Base-by-base conservation (phyloP, 1,284 basidiomycete genomes). In the Meira nashicola region DNA sequence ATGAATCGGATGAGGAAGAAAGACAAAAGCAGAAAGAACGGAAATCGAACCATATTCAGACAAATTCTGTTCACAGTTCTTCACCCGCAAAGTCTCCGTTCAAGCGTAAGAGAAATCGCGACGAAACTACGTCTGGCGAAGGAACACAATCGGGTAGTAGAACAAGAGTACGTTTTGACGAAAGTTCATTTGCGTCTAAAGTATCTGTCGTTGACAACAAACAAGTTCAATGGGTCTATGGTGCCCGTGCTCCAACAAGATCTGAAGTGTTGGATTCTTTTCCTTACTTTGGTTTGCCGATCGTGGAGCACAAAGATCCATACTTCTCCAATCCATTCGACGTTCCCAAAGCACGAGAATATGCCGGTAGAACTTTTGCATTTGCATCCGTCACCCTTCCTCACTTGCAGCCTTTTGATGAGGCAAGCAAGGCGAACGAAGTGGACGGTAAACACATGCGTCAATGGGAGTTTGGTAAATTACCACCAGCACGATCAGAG, bases 261-360 rank as follows among this genome's bases (percentile, higher is more conserved):
- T 70, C 77, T 0, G 81, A 86, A 10, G 82, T 94, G 0, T 59
- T 85, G 11, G 73, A 73, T 2, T 84, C 82, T 23, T 78, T 89
- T 43, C 83, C 85, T 44, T 69, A 76, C 1, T 80, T 83, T 63
- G 82, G 82, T 8, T 77, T 90, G 11, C 84, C 86, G 1, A 80
- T 78, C 39, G 86, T 86, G 64, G 77, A 89, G 21, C 93, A 95
- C 77, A 83, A 82, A 19, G 81, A 84, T 19, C 89, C 93, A 0
- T 88, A 84, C 77, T 97, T 91, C 76, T 89, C 89, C 2, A 84
- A 86, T 56, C 82, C 83, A 10, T 71, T 71, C 1, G 94, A 97
- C 73, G 84, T 87, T 0, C 88, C 90, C 0, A 82, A 83, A 43
- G 81, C 87, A 0, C 83, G 86, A 68, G 88, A 92, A 76, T 93